Evolutionary conservation across 2,329 filamentous ascomycete genomes (phyloP), one percentile per base, ranked within the genome.

Genomic region (Colletotrichum tamarilloi): DNA sequence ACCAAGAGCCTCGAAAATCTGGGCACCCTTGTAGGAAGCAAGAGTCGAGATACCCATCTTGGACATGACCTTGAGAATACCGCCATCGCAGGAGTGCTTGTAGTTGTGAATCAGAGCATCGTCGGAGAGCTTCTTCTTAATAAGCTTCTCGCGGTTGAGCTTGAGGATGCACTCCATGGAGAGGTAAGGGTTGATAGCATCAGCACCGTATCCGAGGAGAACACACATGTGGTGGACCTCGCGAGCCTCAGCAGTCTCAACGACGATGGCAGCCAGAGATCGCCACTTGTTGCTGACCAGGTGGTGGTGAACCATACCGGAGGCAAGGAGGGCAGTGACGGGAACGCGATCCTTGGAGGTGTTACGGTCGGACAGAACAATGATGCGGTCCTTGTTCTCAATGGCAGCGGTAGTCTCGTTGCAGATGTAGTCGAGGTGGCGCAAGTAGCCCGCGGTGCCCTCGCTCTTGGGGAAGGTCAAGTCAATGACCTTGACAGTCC

Each of bases 161-260:
- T 98, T 98, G 77, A 98, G 86, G 78, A 98, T 97, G 81, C 95
- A 98, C 86, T 98, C 96, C 87, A 98, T 94, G 19, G 96, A 94
- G 62, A 98, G 92, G 84, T 98, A 98, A 24, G 96, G 96, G 87
- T 97, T 97, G 81, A 98, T 92, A 62, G 93, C 96, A 85, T 98
- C 96, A 68, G 93, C 95, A 86, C 96, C 96, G 79, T 98, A 98
- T 67, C 96, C 96, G 73, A 98, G 90, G 56, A 98, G 89, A n/a
- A 98, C 96, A 86, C 95, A 98, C 95, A 98, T 97, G 85, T 98
- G 96, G 84, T 98, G 96, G 8, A 98, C 96, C 84, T 98, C 96
- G 85, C 96, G 94, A 78, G 96, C 96, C 83, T 98, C 96, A 58
- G 93, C 96, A 75, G 95, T 98, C 87, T 98, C 96, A 42, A 98